Percentiles rank a stretch among this genome's conserved stretches.
Conservation (phyloP, 164 flowering plant species). For the Aristolochia californica region DNA sequence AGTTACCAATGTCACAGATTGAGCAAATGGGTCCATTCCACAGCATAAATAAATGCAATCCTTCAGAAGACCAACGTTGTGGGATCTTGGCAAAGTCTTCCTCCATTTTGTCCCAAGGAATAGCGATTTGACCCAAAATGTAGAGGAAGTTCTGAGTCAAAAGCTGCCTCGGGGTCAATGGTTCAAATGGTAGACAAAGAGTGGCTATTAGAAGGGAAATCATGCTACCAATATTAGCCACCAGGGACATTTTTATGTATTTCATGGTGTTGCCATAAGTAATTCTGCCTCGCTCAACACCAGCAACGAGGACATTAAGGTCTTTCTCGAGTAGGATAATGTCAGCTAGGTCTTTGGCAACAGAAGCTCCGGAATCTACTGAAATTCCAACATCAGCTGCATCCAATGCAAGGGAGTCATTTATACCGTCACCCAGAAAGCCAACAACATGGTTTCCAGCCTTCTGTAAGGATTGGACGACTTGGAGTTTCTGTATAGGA, state of each 20-base stretch:
- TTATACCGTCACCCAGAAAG: constrained; percentile 68
- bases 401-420: constrained; percentile 63
- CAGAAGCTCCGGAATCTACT: constrained; percentile 66
- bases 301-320: constrained; percentile 59
- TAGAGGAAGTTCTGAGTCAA: constrained; percentile 58
- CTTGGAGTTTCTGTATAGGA: constrained; percentile 63
- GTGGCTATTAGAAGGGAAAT: constrained; percentile 49
- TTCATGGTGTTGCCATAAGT: constrained; percentile 76
- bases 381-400: constrained; percentile 72
- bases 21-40: constrained; percentile 70
- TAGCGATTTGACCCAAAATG: constrained; percentile 54
- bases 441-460: constrained; percentile 57
- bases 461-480: constrained; percentile 58
- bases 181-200: constrained; percentile 35
- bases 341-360: constrained; percentile 62
- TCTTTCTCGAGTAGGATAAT: constrained; percentile 75
- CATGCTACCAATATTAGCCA: constrained; percentile 56
- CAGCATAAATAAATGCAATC: constrained; percentile 40
- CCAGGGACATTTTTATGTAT: constrained; percentile 50
- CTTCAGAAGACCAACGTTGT: constrained; percentile 46
- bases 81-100: constrained; percentile 48
- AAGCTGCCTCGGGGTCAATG: constrained; percentile 60
- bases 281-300: constrained; percentile 54
- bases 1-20: constrained; percentile 36
- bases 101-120: constrained; percentile 80